Percentiles rank a stretch among this genome's conserved stretches.
Conservation (phyloP, 73 alveolate genomes). For the Paraurostyla sp. region DNA sequence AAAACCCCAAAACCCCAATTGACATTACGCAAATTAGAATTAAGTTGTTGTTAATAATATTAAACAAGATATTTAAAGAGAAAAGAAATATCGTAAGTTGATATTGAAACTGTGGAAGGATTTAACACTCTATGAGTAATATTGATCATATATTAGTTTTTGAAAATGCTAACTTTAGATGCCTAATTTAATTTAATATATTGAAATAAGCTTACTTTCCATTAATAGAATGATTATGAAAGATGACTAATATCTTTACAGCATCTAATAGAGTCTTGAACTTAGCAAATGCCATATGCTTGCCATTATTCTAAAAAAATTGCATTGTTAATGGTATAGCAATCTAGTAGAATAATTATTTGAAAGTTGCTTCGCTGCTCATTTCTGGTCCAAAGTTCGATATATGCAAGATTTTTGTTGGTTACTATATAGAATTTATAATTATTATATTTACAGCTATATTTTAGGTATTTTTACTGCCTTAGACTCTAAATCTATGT, state of each 20-base stretch:
- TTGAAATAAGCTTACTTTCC: slow-evolving; percentile 21
- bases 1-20: too few species aligned
- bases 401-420: slow-evolving; percentile 11
- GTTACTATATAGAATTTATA: slow-evolving; percentile 5
- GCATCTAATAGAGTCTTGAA: slow-evolving; percentile 18
- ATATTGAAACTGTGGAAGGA: too few species aligned
- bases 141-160: slow-evolving; percentile 32
- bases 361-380: neutral
- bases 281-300: slow-evolving; percentile 37
- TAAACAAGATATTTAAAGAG: too few species aligned
- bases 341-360: neutral
- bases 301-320: slow-evolving; percentile 18
- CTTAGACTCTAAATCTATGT: slow-evolving; percentile 13
- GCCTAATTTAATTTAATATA: neutral
- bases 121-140: too few species aligned
- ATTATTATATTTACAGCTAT: slow-evolving; percentile 21
- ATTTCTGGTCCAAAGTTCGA: neutral
- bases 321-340: neutral
- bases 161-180: slow-evolving; percentile 16
- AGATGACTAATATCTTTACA: slow-evolving; percentile 5
- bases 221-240: slow-evolving; percentile 15
- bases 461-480: slow-evolving; percentile 19
- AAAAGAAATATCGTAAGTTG: too few species aligned
- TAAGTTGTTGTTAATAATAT: too few species aligned
- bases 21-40: too few species aligned